Conservation (phyloP, 2,329 filamentous ascomycete species). For the Thermomyces lanuginosus region DNA sequence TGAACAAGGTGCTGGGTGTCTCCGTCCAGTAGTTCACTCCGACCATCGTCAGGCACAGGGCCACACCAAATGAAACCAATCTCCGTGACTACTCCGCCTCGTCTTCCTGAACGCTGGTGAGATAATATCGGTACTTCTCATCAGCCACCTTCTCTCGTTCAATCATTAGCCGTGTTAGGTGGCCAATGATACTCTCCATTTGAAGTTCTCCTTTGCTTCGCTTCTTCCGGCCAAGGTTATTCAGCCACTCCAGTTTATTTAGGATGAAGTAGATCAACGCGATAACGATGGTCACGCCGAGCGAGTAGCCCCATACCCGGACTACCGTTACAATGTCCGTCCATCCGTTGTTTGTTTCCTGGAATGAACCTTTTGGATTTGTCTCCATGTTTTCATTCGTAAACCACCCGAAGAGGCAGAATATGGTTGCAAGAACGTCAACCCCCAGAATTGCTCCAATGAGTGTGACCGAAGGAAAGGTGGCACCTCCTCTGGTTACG, state of each 20-base stretch:
- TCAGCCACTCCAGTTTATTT: conserved; percentile 29
- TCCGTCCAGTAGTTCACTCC: no score
- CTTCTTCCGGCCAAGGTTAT: conserved; percentile 33
- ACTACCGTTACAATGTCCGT: conserved; percentile 41
- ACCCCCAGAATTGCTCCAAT: conserved; percentile 55
- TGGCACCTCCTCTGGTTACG: conserved; percentile 69
- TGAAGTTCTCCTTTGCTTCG: conserved; percentile 33
- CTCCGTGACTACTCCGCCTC: conserved; percentile 25
- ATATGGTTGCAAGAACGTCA: conserved; percentile 55
- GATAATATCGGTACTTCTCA: conserved; percentile 26
- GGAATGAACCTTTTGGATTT: conserved; percentile 12
- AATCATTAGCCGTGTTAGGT: conserved; percentile 32
- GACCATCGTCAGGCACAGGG: neutral
- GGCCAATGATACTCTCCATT: conserved; percentile 35
- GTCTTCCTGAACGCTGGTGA: conserved; percentile 28
- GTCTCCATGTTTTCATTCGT: conserved; percentile 33
- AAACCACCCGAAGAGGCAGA: conserved; percentile 63
- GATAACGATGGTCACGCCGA: conserved; percentile 36
- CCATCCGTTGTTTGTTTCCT: conserved; percentile 35
- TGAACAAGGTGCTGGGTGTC: no score
- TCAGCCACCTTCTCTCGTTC: conserved; percentile 34
- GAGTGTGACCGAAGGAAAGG: conserved; percentile 58
- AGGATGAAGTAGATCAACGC: conserved; percentile 35
- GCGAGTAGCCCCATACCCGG: conserved; percentile 35
- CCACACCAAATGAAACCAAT: no score